Conservation (phyloP, 2,329 filamentous ascomycete species). For the Berkeleyomyces rouxiae region DNA sequence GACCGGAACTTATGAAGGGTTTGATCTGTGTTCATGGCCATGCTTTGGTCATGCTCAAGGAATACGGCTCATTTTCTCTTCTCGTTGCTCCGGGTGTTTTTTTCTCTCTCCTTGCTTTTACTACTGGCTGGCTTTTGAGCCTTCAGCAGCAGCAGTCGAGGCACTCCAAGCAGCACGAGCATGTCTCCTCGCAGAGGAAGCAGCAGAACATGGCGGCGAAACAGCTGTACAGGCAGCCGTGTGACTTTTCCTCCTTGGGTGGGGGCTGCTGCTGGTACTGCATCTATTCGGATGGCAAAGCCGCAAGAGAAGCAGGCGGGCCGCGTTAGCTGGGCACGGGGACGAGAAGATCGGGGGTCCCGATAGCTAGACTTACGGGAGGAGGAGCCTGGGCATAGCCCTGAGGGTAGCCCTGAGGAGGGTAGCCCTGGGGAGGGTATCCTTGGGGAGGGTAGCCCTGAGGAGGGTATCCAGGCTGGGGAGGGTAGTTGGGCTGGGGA, state of each 20-base stretch:
- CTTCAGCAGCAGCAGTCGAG: conserved; percentile 25
- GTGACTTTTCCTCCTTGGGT: conserved; percentile 24
- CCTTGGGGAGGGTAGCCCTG: conserved; percentile 18
- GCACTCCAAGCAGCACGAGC: conserved; percentile 28
- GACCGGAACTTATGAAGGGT: too few relatives aligned
- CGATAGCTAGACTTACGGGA: background rate
- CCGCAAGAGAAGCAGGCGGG: background rate
- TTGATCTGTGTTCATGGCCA: too few relatives aligned
- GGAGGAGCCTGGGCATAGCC: background rate
- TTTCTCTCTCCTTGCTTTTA: background rate
- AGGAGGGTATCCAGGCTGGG: conserved; percentile 15
- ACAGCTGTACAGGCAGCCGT: conserved; percentile 27
- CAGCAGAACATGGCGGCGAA: conserved; percentile 29
- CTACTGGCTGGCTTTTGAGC: background rate
- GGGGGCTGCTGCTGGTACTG: conserved; percentile 21
- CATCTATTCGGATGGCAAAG: conserved; percentile 18
- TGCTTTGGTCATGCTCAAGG: too few relatives aligned
- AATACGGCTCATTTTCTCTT: background rate
- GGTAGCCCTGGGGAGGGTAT: conserved; percentile 17
- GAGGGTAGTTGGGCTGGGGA: conserved; percentile 16
- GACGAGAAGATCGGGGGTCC: background rate
- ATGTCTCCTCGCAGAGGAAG: conserved; percentile 28
- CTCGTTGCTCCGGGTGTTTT: background rate
- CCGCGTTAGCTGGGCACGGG: background rate
- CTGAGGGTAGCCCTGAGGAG: conserved; percentile 12